Percentiles rank a stretch among this genome's conserved stretches.
These are phyloP conservation scores for Malassezia restricta DNA, from an alignment of 1,284 basidiomycete genomes.

Conservation along the genomic window DNA sequence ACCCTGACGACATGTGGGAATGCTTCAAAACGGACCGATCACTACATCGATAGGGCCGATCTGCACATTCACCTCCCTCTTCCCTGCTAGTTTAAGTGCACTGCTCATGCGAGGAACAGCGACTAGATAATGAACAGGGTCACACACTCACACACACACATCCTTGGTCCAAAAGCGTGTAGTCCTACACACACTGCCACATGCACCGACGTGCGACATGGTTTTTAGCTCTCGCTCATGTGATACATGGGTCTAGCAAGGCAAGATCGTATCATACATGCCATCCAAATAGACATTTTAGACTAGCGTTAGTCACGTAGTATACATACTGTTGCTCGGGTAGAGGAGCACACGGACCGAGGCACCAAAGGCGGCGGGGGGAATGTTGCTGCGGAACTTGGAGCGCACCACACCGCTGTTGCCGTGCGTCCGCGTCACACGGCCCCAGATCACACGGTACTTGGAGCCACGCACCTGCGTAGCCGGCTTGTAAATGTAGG, in stretches of 20 bases:
- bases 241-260: slow-evolving; percentile 10
- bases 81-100: slow-evolving; percentile 34
- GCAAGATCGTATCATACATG: slow-evolving; percentile 2
- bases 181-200: slow-evolving; percentile 6
- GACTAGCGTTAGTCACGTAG: slow-evolving; percentile 3
- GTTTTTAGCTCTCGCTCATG: slow-evolving; percentile 13
- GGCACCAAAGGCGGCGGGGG: slow-evolving; percentile 88
- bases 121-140: slow-evolving; percentile 16
- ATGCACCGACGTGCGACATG: neutral
- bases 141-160: neutral
- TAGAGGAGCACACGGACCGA: slow-evolving; percentile 75
- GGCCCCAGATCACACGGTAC: slow-evolving; percentile 95
- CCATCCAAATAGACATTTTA: slow-evolving; percentile 6
- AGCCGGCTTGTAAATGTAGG: slow-evolving; percentile 95
- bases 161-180: neutral
- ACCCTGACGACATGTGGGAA: slow-evolving; percentile 19
- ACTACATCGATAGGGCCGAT: slow-evolving; percentile 23
- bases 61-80: slow-evolving; percentile 26
- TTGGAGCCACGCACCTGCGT: slow-evolving; percentile 80
- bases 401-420: slow-evolving; percentile 91
- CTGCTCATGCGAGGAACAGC: slow-evolving; percentile 7
- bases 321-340: slow-evolving; percentile 27
- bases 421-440: slow-evolving; percentile 49
- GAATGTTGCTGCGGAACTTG: slow-evolving; percentile 94
- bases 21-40: slow-evolving; percentile 33